A percentile compares a stretch with the other conserved stretches of the same genome.
Conservation (phyloP, 306 rosid species). For the Trifolium pratense region DNA sequence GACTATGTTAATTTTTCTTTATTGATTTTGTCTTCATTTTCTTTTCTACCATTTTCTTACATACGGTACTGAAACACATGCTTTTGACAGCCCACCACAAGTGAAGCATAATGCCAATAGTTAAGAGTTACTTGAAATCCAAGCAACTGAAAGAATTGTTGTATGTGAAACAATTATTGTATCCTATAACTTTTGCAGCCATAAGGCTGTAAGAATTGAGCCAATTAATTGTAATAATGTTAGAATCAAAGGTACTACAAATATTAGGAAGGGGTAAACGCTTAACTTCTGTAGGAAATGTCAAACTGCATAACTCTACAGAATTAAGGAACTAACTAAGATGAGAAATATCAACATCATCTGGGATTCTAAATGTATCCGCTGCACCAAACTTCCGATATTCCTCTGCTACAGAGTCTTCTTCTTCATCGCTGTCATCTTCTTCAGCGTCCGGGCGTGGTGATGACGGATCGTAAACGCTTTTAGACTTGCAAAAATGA, state of each 20-base stretch:
- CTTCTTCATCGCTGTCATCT: slow-evolving; percentile 56
- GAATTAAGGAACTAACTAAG: slow-evolving; percentile 57
- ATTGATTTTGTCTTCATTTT: not conserved
- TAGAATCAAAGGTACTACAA: not conserved
- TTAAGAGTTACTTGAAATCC: slow-evolving; percentile 6
- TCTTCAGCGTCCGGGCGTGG: slow-evolving; percentile 50
- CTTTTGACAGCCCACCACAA: not conserved
- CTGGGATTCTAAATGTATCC: slow-evolving; percentile 81
- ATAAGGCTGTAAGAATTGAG: slow-evolving; percentile 1
- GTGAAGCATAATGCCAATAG: slow-evolving; percentile 9
- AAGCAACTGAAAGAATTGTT: slow-evolving; percentile 12
- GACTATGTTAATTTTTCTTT: too few species aligned
- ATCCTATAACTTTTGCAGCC: slow-evolving; percentile 1
- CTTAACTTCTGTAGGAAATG: too few species aligned
- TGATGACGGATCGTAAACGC: slow-evolving; percentile 56
- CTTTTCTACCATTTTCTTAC: not conserved
- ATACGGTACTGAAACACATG: not conserved
- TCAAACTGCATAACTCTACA: slow-evolving; percentile 9
- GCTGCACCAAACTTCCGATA: slow-evolving; percentile 95
- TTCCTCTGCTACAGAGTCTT: slow-evolving; percentile 61
- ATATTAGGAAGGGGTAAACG: not conserved
- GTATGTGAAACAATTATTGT: not conserved
- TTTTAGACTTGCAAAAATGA: slow-evolving; percentile 58
- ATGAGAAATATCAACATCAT: slow-evolving; percentile 65
- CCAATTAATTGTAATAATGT: not conserved